Evolutionary conservation across 2,329 filamentous ascomycete genomes (phyloP).

Genomic region (Penicillium capsulatum): DNA sequence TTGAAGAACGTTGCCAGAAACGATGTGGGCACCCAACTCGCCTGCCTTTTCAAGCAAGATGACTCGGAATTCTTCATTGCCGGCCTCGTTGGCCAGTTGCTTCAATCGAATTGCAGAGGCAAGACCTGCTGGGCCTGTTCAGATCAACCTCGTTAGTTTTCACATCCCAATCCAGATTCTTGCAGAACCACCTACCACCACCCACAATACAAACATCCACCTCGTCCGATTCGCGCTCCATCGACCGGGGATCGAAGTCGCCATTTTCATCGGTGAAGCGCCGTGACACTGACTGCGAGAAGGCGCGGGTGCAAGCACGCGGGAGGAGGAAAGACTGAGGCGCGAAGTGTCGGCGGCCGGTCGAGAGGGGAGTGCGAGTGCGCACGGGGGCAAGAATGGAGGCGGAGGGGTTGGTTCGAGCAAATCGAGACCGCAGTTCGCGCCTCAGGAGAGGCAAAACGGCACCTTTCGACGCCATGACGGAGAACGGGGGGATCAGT

Average conservation of each 20-base stretch:
- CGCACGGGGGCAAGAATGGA: slow-evolving; percentile 18
- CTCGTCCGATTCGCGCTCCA: slow-evolving; percentile 85
- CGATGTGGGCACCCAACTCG: slow-evolving; percentile 88
- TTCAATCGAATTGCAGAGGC: slow-evolving; percentile 91
- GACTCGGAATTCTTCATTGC: slow-evolving; percentile 93
- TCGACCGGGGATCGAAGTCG: slow-evolving; percentile 59
- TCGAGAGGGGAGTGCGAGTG: slow-evolving; percentile 18
- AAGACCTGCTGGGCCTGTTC: slow-evolving; percentile 66
- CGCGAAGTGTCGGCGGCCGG: slow-evolving; percentile 16
- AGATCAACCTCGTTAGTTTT: slow-evolving; percentile 42
- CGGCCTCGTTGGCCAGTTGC: slow-evolving; percentile 88
- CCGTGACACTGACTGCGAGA: slow-evolving; percentile 44
- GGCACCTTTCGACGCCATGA: slow-evolving; percentile 42
- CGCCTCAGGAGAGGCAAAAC: slow-evolving; percentile 42
- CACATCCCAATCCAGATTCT: slow-evolving; percentile 5
- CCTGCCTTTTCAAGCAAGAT: slow-evolving; percentile 91
- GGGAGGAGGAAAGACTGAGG: slow-evolving; percentile 22
- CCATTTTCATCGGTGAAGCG: slow-evolving; percentile 49
- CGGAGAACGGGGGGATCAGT: slow-evolving; percentile 2
- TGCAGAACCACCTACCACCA: slow-evolving; percentile 55
- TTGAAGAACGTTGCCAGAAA: slow-evolving; percentile 93
- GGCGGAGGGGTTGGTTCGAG: slow-evolving; percentile 24
- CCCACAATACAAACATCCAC: slow-evolving; percentile 97
- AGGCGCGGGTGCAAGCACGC: slow-evolving; percentile 37
- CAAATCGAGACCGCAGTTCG: slow-evolving; percentile 33